Conservation (phyloP, 2,329 filamentous ascomycete species). For the Botrytis squamosa region DNA sequence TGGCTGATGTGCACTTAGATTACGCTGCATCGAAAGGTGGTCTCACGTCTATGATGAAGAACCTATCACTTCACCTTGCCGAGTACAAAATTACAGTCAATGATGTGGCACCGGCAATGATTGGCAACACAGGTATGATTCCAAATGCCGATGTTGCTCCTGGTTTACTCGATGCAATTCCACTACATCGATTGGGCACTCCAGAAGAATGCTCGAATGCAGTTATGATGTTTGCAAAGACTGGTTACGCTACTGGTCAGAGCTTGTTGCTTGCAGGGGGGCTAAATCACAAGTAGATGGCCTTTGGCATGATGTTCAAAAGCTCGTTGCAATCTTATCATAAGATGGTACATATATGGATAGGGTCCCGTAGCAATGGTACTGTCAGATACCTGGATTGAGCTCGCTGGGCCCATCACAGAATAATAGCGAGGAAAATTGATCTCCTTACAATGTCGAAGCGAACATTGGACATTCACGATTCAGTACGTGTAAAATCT, state of each 20-base stretch:
- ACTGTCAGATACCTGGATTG: neutral
- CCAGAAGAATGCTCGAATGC: conserved; percentile 49
- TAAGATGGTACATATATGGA: neutral
- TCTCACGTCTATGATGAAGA: conserved; percentile 48
- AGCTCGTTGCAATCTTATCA: neutral
- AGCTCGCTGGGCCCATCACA: neutral
- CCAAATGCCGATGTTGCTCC: conserved; percentile 36
- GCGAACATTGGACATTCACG: neutral
- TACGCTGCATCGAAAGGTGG: conserved; percentile 44
- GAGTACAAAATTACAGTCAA: conserved; percentile 49
- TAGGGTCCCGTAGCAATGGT: neutral
- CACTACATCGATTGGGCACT: conserved; percentile 45
- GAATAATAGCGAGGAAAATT: neutral
- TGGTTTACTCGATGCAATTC: conserved; percentile 40
- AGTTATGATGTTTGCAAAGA: conserved; percentile 48
- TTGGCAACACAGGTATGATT: conserved; percentile 48
- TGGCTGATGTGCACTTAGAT: conserved; percentile 24
- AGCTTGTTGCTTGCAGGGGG: conserved; percentile 45
- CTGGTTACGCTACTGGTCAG: conserved; percentile 48
- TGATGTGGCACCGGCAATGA: conserved; percentile 48
- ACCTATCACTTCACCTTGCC: conserved; percentile 45
- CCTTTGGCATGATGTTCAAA: neutral
- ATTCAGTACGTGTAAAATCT: neutral
- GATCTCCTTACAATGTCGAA: neutral
- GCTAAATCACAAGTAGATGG: conserved; percentile 30